Evolutionary conservation across 1,139 yeast species (phyloP).

Genomic region (Spathaspora jeffriesii): DNA sequence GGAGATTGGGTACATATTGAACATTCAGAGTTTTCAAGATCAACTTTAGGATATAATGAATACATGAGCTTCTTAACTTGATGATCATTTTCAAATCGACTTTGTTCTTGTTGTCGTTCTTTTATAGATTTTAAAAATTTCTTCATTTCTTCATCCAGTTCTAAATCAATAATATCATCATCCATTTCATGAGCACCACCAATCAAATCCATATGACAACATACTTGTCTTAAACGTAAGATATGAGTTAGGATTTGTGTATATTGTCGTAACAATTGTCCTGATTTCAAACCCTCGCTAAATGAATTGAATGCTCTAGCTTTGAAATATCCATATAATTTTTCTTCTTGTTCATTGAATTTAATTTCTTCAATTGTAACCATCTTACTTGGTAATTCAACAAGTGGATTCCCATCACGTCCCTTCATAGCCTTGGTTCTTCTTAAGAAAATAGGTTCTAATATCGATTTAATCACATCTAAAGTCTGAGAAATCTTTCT

Average conservation of each 20-base stretch:
- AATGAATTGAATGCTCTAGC: conserved; percentile 70
- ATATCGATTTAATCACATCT: conserved; percentile 78
- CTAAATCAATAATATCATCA: conserved; percentile 25
- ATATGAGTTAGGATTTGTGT: conserved; percentile 84
- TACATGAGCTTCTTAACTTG: conserved; percentile 31
- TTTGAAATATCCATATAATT: conserved; percentile 70
- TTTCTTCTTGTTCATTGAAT: conserved; percentile 66
- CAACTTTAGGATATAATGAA: conserved; percentile 21
- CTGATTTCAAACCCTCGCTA: conserved; percentile 59
- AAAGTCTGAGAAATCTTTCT: conserved; percentile 72
- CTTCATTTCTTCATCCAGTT: conserved; percentile 14
- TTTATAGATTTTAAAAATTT: conserved; percentile 16
- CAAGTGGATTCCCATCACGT: conserved; percentile 71
- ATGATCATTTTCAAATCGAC: conserved; percentile 34
- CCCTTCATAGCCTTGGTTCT: conserved; percentile 87
- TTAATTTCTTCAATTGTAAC: conserved; percentile 66
- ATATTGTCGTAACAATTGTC: conserved; percentile 73
- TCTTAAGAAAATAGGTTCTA: conserved; percentile 81
- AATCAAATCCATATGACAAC: conserved; percentile 78
- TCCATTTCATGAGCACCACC: conserved; percentile 44
- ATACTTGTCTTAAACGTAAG: conserved; percentile 79
- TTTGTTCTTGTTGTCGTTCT: conserved; percentile 11
- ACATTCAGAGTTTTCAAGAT: conserved; percentile 66
- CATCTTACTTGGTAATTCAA: conserved; percentile 75
- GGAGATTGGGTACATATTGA: conserved; percentile 78